phyloP scores from a whole-genome alignment of 176 grass and related monocot species.

The Poa annua region DNA sequence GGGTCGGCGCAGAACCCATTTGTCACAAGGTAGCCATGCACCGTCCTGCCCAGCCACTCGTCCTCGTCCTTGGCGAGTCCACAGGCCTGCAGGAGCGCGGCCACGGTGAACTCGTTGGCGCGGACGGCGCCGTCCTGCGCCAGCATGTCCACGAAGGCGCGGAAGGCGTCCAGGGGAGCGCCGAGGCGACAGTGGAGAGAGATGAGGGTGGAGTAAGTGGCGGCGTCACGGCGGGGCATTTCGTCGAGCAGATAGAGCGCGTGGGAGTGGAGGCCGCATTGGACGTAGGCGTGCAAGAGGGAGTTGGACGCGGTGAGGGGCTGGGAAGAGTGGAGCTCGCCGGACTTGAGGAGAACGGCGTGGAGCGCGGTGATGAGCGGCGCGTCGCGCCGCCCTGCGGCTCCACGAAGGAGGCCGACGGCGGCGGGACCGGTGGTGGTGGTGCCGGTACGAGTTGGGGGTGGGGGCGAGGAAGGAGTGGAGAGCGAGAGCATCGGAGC shows the following conservation, averaged over 20 bases:
- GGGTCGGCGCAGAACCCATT: conserved; percentile 55
- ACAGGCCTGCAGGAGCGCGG: conserved; percentile 62
- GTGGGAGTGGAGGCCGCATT: conserved; percentile 50
- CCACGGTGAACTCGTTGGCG: conserved; percentile 71
- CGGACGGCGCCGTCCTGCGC: conserved; percentile 18
- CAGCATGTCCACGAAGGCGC: conserved; percentile 61
- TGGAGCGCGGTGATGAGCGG: conserved; percentile 44
- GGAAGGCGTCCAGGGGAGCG: conserved; percentile 49
- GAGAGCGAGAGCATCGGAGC: conserved; percentile 42
- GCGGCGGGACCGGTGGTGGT: conserved; percentile 5
- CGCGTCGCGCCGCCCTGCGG: conserved; percentile 29
- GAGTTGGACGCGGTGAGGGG: conserved; percentile 35
- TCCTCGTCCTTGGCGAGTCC: conserved; percentile 55
- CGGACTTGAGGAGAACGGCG: conserved; percentile 51
- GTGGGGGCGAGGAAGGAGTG: neutral
- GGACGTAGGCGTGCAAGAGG: conserved; percentile 51
- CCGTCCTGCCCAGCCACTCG: conserved; percentile 52
- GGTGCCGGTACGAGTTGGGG: neutral
- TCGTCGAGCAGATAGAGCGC: conserved; percentile 61
- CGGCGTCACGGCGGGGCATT: conserved; percentile 65
- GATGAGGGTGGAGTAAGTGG: conserved; percentile 63
- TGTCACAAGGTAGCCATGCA: conserved; percentile 64
- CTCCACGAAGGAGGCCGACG: conserved; percentile 47
- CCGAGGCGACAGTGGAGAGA: conserved; percentile 53
- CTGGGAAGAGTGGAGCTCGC: conserved; percentile 34